Evolutionary conservation across 306 rosid genomes (phyloP).

Genomic region (Senna siamea): DNA sequence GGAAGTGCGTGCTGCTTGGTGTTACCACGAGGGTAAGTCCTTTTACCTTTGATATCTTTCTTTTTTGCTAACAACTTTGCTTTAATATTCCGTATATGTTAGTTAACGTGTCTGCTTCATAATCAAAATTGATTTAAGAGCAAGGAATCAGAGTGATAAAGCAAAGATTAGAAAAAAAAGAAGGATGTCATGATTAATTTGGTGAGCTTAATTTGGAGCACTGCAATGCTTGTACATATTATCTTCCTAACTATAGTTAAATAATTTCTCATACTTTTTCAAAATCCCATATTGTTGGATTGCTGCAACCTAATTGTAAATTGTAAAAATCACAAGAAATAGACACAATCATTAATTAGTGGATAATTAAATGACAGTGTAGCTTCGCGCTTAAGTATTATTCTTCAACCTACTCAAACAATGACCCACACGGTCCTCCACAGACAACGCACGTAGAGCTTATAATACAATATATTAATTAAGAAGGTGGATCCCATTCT

Average conservation of each 20-base stretch:
- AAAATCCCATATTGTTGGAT: background rate
- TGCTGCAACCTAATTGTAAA: background rate
- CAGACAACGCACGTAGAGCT: no score
- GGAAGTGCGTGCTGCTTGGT: no score
- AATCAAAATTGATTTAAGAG: constrained; percentile 26
- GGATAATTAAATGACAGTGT: constrained; percentile 2
- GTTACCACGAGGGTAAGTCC: background rate
- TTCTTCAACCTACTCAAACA: no score
- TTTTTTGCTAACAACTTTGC: background rate
- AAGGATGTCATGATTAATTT: background rate
- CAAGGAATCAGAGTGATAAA: constrained; percentile 7
- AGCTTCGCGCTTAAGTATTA: background rate
- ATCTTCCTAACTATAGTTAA: constrained; percentile 19
- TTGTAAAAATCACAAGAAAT: background rate
- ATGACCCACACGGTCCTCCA: no score
- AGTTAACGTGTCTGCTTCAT: constrained; percentile 25
- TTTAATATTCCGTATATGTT: background rate
- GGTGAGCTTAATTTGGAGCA: background rate
- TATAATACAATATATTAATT: no score
- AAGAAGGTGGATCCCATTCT: no score
- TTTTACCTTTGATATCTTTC: background rate
- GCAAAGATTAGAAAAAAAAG: background rate
- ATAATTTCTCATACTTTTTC: constrained; percentile 13
- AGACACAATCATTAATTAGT: constrained; percentile 18
- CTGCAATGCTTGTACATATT: constrained; percentile 10